phyloP scores from a whole-genome alignment of 1,284 basidiomycete species.

The Peniophora sp. region DNA sequence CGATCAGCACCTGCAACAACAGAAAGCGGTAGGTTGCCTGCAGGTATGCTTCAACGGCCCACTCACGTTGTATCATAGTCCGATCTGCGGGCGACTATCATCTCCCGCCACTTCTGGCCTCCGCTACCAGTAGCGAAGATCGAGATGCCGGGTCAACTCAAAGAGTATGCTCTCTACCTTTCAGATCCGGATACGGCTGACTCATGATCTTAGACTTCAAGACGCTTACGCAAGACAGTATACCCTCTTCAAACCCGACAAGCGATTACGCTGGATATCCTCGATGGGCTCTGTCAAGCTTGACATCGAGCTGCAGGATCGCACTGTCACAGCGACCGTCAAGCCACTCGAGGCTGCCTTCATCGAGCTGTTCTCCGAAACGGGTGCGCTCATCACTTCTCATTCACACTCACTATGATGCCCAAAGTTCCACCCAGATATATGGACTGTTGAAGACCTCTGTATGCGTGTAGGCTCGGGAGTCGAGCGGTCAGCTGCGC shows the following conservation, averaged over 20 bases:
- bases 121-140: constrained; percentile 66
- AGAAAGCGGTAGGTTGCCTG: constrained; percentile 45
- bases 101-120: constrained; percentile 93
- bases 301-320: constrained; percentile 75
- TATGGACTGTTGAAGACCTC: constrained; percentile 65
- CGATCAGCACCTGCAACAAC: constrained; percentile 76
- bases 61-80: constrained; percentile 31
- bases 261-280: constrained; percentile 79
- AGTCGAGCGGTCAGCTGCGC: constrained; percentile 52
- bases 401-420: background rate
- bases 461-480: constrained; percentile 47
- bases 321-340: constrained; percentile 68
- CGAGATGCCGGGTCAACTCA: constrained; percentile 77
- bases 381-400: constrained; percentile 30
- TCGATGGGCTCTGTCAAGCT: constrained; percentile 78
- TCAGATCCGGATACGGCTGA: constrained; percentile 2
- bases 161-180: constrained; percentile 41
- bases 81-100: constrained; percentile 77
- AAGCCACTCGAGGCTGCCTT: constrained; percentile 85
- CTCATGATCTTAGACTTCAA: constrained; percentile 48
- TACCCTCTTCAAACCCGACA: constrained; percentile 80
- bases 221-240: constrained; percentile 72
- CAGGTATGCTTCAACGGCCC: background rate
- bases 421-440: constrained; percentile 32
- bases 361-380: constrained; percentile 76